phyloP scores from a whole-genome alignment of 2,329 filamentous ascomycete species.

The Phialophora tarda region DNA sequence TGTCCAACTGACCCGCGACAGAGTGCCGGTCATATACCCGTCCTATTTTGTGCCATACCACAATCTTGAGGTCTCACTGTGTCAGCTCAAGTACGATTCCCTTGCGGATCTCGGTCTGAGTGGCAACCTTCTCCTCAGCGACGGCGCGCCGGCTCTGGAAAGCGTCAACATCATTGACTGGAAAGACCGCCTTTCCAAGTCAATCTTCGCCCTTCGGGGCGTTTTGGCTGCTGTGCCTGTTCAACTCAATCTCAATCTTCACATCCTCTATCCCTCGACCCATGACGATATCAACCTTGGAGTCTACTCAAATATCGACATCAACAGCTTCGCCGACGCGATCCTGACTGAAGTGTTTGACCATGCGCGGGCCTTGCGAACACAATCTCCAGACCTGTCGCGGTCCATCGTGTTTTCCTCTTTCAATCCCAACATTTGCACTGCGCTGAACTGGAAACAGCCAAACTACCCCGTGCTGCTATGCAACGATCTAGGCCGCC shows the following conservation, averaged over 20 bases:
- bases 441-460: constrained; percentile 98
- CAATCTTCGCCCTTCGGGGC: constrained; percentile 79
- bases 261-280: constrained; percentile 81
- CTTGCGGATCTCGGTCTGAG: constrained; percentile 37
- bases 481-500: constrained; percentile 83
- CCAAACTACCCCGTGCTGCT: constrained; percentile 95
- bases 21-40: constrained; percentile 84
- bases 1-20: constrained; percentile 88
- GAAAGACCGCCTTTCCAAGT: constrained; percentile 73
- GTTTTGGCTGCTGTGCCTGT: constrained; percentile 76
- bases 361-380: constrained; percentile 74
- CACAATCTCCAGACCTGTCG: constrained; percentile 71
- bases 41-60: constrained; percentile 78
- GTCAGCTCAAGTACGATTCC: constrained; percentile 70
- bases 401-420: constrained; percentile 93
- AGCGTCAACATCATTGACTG: constrained; percentile 34
- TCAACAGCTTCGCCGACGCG: constrained; percentile 84
- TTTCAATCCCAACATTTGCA: constrained; percentile 88
- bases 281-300: constrained; percentile 73
- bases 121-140: constrained; percentile 51
- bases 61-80: constrained; percentile 80
- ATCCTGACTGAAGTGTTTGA: constrained; percentile 88
- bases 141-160: constrained; percentile 44
- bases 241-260: constrained; percentile 87
- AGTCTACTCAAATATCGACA: constrained; percentile 76